phyloP scores from a whole-genome alignment of 805 yeast genomes.

The Candida pseudoglaebosa region DNA sequence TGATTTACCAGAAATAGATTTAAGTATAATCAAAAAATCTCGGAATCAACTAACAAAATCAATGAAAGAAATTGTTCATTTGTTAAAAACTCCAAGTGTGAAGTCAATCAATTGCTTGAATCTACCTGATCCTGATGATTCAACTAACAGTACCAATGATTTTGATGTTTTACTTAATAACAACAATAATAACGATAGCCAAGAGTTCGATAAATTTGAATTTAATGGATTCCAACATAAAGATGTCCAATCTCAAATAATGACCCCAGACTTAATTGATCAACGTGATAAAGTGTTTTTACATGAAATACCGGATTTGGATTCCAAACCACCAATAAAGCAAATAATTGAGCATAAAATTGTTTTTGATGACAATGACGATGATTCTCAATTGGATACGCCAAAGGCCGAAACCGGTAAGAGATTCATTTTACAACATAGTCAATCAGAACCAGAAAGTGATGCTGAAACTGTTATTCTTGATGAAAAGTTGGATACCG shows the following conservation, averaged over 20 bases:
- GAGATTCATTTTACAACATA: background rate
- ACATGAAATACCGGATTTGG: background rate
- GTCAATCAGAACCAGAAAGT: conserved; percentile 15
- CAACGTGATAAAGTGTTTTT: background rate
- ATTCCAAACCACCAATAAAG: background rate
- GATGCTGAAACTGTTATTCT: conserved; percentile 27
- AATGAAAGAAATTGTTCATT: conserved; percentile 32
- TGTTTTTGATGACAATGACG: too few relatives aligned
- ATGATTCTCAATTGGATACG: background rate
- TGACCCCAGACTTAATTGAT: background rate
- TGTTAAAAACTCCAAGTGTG: conserved; percentile 27
- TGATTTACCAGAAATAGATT: conserved; percentile 30
- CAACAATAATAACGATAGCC: too few relatives aligned
- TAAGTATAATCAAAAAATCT: conserved; percentile 27
- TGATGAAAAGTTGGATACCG: conserved; percentile 14
- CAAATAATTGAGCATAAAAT: background rate
- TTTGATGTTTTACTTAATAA: conserved; percentile 15
- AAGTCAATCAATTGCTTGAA: conserved; percentile 16
- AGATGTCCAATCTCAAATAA: background rate
- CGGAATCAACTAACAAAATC: conserved; percentile 30
- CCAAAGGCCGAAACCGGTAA: background rate
- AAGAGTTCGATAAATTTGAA: conserved; percentile 4
- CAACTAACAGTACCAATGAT: conserved; percentile 10
- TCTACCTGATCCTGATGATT: conserved; percentile 17
- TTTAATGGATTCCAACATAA: conserved; percentile 2